Evolutionary conservation across 2,329 filamentous ascomycete species (phyloP), one percentile per base, ranked within the genome.

Genomic region (Penicillium sp.): DNA sequence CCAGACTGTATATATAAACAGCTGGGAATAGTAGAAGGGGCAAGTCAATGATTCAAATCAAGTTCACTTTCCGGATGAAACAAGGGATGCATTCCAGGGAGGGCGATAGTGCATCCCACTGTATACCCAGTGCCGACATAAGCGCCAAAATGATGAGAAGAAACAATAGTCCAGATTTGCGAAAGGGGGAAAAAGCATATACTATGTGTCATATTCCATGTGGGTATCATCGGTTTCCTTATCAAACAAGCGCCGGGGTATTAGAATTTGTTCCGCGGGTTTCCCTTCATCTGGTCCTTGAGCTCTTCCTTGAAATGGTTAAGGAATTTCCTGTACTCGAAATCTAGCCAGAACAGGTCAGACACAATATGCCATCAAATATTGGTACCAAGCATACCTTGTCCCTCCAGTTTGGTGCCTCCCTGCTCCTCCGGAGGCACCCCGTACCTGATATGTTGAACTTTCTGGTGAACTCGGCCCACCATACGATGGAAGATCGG

Each of bases 401-500:
- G 66, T 55, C 70, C 67, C 27, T 76, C 71, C n/a, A 74, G 65
- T 13, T 74, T 70, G 39, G 76, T 77, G 45, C 75, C 75, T 58
- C 76, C 75, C 68, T 75, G 74, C 53, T 77, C 73, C 58, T 78
- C 75, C 19, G 72, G 73, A 50, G 75, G 72, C 46, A 73, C 68
- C 34, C 77, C 76, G 61, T 78, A 70, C 55, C 72, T 73, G 21
- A 76, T 36, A 52, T 73, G 70, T 61, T 78, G 74, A 23, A 79
- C 65, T 46, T 67, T 72, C 50, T 74, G 72, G 63, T 79, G 75
- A 23, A 79, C 71, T 53, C 66, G 70, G 29, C 76, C 74, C 44
- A 79, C 77, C 63, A 75, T 70, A 39, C 72, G 69, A 63, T 78
- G 77, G 60, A 79, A 79, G 50, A 70, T 61, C 10, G 74, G 76